Evolutionary conservation across 768 basidiomycete species (phyloP), one percentile per base, ranked within the genome.

Genomic region (Strobilomyces dryophilus): DNA sequence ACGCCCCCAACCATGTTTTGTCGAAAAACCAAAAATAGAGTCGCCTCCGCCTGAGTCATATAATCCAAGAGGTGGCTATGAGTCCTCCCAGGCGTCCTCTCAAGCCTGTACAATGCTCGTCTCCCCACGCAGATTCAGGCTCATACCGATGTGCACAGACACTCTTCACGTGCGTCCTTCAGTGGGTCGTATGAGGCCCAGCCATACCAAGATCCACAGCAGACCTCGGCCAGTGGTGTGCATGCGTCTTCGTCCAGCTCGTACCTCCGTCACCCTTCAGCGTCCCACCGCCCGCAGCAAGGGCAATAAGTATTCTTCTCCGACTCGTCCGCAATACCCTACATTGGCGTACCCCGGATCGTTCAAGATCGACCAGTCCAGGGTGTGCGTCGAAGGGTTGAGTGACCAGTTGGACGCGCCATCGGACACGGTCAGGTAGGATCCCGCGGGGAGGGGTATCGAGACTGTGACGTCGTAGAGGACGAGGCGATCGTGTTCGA

Each of bases 371-470:
- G 79, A 79, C 95, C 95, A 99, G 32, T 90, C 84, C 43, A 98
- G 79, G 1, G 87, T 82, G 67, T 93, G 88, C 5, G 81, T 82
- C 20, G 81, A 80, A 1, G 87, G 78, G 69, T 95, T 89, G 58
- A 97, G 76, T 10, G 87, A 75, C 89, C 92, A 97, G 61, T 84
- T 81, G 5, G 82, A 74, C 59, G 86, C 80, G 0, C 39, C 26
- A 34, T 88, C 84, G 3, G 87, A 78, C 37, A 94, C 87, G 9
- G 85, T 87, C 2, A 92, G 93, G 71, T 92, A 93, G 12, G 89
- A 88, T 35, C 92, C 92, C 43, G 82, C 68, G 6, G 95, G 94
- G 43, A 98, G 83, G 24, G 95, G 94, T 60, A 98, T 95, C 49
- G 87, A 86, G 56, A 98, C 92, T 58, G 83, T 77, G 20, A 95